These are phyloP conservation scores for Corchorus olitorius DNA, from an alignment of 345 rosid genomes.

Conservation along the genomic window DNA sequence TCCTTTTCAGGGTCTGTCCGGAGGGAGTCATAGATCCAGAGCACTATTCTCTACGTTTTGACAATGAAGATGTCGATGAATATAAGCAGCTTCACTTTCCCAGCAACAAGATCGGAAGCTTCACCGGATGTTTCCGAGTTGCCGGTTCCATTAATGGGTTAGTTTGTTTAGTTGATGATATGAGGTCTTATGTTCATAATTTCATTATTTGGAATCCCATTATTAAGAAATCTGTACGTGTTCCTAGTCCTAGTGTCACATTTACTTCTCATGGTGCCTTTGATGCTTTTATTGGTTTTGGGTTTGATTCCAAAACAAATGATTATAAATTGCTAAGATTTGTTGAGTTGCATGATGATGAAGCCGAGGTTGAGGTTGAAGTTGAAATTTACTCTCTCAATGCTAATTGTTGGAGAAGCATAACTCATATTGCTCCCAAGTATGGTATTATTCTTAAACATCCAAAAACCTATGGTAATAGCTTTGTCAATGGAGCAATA, in stretches of 20 bases:
- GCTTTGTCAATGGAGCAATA: neutral
- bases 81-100: neutral
- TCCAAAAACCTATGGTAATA: neutral
- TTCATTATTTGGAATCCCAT: neutral
- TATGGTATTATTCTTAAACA: neutral
- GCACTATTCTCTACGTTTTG: neutral
- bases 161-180: neutral
- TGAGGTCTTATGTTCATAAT: too few relatives aligned
- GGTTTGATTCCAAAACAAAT: neutral
- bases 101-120: neutral
- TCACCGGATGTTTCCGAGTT: neutral
- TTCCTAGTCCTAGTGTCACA: too few relatives aligned
- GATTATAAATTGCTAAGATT: neutral
- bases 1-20: neutral
- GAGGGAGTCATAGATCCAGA: too few relatives aligned
- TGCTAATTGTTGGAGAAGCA: neutral
- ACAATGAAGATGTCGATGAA: neutral
- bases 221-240: neutral
- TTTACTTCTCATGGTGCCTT: too few relatives aligned
- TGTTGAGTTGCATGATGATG: too few relatives aligned
- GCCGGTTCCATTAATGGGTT: neutral
- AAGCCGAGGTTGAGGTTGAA: too few relatives aligned
- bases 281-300: neutral
- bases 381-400: neutral
- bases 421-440: neutral